A percentile compares a stretch with the other conserved stretches of the same genome.
These are phyloP conservation scores for Penicillium silybi DNA, from an alignment of 495 filamentous ascomycete genomes.

Conservation along the genomic window DNA sequence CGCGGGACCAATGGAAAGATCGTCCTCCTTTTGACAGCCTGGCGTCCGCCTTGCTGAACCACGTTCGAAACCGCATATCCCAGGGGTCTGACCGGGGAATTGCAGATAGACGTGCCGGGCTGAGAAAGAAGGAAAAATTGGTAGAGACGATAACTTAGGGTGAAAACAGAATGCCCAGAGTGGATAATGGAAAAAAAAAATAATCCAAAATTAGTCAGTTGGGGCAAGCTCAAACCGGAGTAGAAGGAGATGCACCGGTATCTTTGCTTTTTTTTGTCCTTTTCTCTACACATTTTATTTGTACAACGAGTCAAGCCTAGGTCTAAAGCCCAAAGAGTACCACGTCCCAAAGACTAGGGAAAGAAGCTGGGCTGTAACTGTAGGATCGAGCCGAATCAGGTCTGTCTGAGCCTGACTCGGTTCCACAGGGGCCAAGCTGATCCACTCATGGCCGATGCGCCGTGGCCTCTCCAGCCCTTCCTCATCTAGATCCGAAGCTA, in stretches of 20 bases:
- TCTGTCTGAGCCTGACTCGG: slow-evolving; percentile 16
- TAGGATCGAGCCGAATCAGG: background rate
- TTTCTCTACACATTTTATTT: background rate
- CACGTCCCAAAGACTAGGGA: background rate
- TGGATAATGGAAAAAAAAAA: background rate
- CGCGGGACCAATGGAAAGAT: slow-evolving; percentile 3
- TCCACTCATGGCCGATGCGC: slow-evolving; percentile 15
- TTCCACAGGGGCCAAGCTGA: slow-evolving; percentile 22
- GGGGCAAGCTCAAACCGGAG: background rate
- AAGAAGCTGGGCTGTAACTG: background rate
- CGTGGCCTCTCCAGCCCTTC: slow-evolving; percentile 18
- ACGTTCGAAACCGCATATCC: slow-evolving; percentile 18
- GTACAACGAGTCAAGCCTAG: background rate
- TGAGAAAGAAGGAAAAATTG: background rate
- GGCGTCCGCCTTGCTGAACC: slow-evolving; percentile 19
- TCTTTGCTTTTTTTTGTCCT: slow-evolving; percentile 1
- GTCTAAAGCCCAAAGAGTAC: background rate
- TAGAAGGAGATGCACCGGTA: slow-evolving; percentile 3
- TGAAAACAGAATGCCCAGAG: background rate
- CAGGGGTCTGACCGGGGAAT: slow-evolving; percentile 12
- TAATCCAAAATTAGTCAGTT: background rate
- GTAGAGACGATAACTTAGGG: background rate
- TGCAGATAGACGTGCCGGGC: slow-evolving; percentile 5
- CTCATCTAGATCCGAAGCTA: slow-evolving; percentile 25
- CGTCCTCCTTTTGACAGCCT: slow-evolving; percentile 6